Percentiles rank a stretch among this genome's conserved stretches.
Evolutionary conservation across 176 grass and related monocot species (phyloP).

Genomic region (Avena sativa): DNA sequence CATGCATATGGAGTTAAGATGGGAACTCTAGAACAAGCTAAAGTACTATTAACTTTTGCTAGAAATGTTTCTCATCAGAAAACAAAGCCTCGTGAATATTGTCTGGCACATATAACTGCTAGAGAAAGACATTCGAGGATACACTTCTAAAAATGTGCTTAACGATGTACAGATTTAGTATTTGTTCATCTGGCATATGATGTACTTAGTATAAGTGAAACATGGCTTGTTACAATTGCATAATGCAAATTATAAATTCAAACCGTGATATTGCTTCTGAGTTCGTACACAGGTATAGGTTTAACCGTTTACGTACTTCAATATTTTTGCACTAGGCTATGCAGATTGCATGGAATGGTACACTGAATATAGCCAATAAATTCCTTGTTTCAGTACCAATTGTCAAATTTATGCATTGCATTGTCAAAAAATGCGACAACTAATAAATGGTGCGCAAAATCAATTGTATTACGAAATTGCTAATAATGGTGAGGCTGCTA

Average conservation of each 20-base stretch:
- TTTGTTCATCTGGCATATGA: neutral
- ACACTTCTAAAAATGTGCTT: neutral
- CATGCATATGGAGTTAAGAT: neutral
- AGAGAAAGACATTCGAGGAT: slow-evolving; percentile 2
- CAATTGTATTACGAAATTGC: neutral
- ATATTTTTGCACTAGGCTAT: slow-evolving; percentile 4
- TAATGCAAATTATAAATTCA: neutral
- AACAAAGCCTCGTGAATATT: slow-evolving; percentile 17
- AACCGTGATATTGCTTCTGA: neutral
- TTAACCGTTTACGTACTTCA: neutral
- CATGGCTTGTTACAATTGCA: neutral
- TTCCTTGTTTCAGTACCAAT: neutral
- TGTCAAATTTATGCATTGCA: slow-evolving; percentile 4
- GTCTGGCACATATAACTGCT: neutral
- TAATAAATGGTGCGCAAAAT: neutral
- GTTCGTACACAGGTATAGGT: slow-evolving; percentile 3
- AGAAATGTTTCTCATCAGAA: neutral
- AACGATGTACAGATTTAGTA: neutral
- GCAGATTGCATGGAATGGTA: slow-evolving; percentile 8
- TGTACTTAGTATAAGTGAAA: slow-evolving; percentile 17
- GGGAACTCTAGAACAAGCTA: neutral
- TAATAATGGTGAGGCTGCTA: neutral
- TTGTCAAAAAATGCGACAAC: neutral
- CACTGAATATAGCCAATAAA: slow-evolving; percentile 22
- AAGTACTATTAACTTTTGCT: neutral